Percentiles rank a stretch among this genome's conserved stretches.
These are phyloP conservation scores for Yamadazyma dendronema DNA, from an alignment of 1,139 yeast genomes.

Conservation along the genomic window DNA sequence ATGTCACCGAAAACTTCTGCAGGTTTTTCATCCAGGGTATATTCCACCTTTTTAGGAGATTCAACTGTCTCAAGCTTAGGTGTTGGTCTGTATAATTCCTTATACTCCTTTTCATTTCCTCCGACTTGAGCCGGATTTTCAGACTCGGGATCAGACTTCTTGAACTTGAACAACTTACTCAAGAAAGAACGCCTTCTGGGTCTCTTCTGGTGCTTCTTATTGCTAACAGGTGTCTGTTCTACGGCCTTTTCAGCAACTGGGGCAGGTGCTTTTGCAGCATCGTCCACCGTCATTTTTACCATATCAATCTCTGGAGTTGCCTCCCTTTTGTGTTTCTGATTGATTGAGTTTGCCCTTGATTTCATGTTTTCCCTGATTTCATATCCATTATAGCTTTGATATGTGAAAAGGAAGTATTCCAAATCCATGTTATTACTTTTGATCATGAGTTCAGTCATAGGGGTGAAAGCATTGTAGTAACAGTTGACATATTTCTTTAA, in stretches of 20 bases:
- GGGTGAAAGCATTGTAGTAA: slow-evolving; percentile 23
- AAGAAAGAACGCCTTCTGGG: slow-evolving; percentile 18
- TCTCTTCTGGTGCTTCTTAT: slow-evolving; percentile 1
- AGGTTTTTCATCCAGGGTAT: neutral
- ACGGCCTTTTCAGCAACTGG: neutral
- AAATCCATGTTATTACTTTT: slow-evolving; percentile 24
- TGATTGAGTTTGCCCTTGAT: slow-evolving; percentile 9
- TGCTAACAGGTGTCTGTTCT: neutral
- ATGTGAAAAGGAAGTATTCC: slow-evolving; percentile 17
- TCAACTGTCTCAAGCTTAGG: slow-evolving; percentile 13
- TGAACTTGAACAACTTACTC: slow-evolving; percentile 17
- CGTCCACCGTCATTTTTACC: neutral
- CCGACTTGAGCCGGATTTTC: neutral
- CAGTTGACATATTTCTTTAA: slow-evolving; percentile 21
- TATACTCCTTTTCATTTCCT: slow-evolving; percentile 11
- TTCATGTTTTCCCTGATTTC: slow-evolving; percentile 16
- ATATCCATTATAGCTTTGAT: slow-evolving; percentile 12
- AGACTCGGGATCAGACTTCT: slow-evolving; percentile 2
- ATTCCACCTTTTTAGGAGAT: neutral
- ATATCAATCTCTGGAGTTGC: slow-evolving; percentile 7
- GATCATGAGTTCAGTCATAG: slow-evolving; percentile 23
- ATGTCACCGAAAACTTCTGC: slow-evolving; percentile 1
- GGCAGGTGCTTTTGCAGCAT: neutral
- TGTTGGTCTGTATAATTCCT: slow-evolving; percentile 17
- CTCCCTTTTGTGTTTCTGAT: slow-evolving; percentile 1